phyloP scores from a whole-genome alignment of 441 rosid genomes.

The Gossypium gossypioides region DNA sequence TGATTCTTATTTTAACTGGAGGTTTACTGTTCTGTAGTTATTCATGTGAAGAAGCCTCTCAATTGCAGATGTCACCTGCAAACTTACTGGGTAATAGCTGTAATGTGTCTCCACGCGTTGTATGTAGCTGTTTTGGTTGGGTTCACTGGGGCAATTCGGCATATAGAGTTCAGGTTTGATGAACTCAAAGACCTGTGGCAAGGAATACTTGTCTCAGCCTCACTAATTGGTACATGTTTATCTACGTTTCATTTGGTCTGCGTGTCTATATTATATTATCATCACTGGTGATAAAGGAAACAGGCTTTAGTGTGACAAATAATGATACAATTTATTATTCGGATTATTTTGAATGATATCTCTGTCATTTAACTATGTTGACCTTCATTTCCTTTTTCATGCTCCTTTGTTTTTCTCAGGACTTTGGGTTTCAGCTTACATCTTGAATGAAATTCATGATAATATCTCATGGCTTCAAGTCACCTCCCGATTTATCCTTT shows the following conservation, averaged over 20 bases:
- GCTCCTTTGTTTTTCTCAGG: slow-evolving; percentile 29
- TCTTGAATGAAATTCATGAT: slow-evolving; percentile 57
- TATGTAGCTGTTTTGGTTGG: slow-evolving; percentile 53
- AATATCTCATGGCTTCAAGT: slow-evolving; percentile 67
- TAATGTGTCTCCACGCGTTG: slow-evolving; percentile 41
- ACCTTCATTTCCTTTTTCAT: slow-evolving; percentile 10
- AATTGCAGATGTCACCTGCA: slow-evolving; percentile 53
- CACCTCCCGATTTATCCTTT: slow-evolving; percentile 66
- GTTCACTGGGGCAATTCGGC: slow-evolving; percentile 54
- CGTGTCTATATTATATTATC: neutral
- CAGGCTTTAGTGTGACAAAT: neutral
- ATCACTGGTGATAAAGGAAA: neutral
- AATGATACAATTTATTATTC: neutral
- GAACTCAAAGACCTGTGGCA: slow-evolving; percentile 81
- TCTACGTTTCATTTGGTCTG: slow-evolving; percentile 1
- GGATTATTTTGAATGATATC: neutral
- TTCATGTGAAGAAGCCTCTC: slow-evolving; percentile 54
- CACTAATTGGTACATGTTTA: slow-evolving; percentile 40
- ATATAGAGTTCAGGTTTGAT: slow-evolving; percentile 75
- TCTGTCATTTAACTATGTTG: neutral
- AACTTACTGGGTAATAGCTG: slow-evolving; percentile 45
- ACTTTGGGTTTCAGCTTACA: slow-evolving; percentile 56
- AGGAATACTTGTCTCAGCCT: slow-evolving; percentile 62
- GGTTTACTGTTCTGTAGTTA: slow-evolving; percentile 33
- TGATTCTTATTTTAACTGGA: slow-evolving; percentile 17